Base-by-base conservation (phyloP, 164 flowering plant genomes). In the Cinnamomum chago region DNA sequence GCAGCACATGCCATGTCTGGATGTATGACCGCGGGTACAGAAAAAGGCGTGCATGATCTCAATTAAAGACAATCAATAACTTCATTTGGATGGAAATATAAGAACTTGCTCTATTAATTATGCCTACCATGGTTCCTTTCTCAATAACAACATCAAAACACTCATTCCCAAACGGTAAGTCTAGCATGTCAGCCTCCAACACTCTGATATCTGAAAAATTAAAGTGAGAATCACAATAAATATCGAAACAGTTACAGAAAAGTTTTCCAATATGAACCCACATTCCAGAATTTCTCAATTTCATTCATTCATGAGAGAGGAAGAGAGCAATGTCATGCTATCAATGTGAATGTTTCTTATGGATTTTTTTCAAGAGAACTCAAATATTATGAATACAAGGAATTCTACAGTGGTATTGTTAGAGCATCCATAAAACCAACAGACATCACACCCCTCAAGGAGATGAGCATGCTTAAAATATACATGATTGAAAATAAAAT, bases 61-160 rank as follows among this genome's bases (percentile, higher is more conserved):
- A 55, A 55, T 20, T 55, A 55, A 3, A 40, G 10, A 14, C 60
- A 55, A 20, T 55, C 60, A 55, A 55, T 55, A 55, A 20, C 60
- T 55, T 15, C n/a, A 55, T 20, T 17, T 2, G 67, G 11, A 22
- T 30, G 50, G 18, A 5, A 9, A 24, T 23, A 24, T 14, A 25
- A 23, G 51, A 68, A 55, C n/a, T 55, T 52, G 68, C 50, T 6
- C 17, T 55, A 20, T 15, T 20, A 14, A 55, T 55, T 28, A 67
- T n/a, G 23, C 75, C 87, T 87, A 94, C 97, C 98, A 90, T 92
- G 72, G 97, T 92, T 83, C 97, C 97, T 82, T 92, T 94, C 89
- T 95, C 98, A 70, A 95, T 86, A 75, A 95, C 95, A 58, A 92
- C 91, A 85, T 95, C 97, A 83, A 92, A 95, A 72, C 81, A 85